Evolutionary conservation across 73 alveolate species (phyloP).

Genomic region (Paramecium primaurelia): DNA sequence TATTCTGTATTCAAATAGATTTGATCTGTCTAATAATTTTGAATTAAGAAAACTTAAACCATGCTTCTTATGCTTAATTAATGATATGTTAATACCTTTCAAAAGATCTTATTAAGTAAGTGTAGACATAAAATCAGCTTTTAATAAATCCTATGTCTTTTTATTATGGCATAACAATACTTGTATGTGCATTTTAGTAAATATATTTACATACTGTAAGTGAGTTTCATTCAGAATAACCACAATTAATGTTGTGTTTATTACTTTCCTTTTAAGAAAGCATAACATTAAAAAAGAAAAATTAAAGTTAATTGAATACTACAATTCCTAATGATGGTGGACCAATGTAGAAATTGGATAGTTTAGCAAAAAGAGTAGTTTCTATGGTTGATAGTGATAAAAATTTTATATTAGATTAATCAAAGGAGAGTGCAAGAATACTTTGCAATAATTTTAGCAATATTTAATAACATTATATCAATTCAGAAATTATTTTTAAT

Average conservation of each 20-base stretch:
- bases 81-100: neutral
- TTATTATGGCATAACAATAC: neutral
- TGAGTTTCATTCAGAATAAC: neutral
- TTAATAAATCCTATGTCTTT: neutral
- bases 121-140: neutral
- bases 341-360: neutral
- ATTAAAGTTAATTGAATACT: neutral
- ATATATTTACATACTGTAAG: neutral
- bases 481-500: neutral
- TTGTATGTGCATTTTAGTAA: neutral
- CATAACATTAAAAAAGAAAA: neutral
- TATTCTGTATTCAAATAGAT: neutral
- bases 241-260: neutral
- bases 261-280: neutral
- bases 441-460: neutral
- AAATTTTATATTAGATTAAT: neutral
- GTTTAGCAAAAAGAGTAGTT: neutral
- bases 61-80: neutral
- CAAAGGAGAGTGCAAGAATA: neutral
- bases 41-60: neutral
- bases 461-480: neutral
- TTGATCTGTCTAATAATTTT: neutral
- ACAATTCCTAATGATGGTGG: neutral
- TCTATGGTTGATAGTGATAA: neutral
- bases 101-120: neutral